Evolutionary conservation across 768 basidiomycete species (phyloP).

Genomic region (Russula vinacea): DNA sequence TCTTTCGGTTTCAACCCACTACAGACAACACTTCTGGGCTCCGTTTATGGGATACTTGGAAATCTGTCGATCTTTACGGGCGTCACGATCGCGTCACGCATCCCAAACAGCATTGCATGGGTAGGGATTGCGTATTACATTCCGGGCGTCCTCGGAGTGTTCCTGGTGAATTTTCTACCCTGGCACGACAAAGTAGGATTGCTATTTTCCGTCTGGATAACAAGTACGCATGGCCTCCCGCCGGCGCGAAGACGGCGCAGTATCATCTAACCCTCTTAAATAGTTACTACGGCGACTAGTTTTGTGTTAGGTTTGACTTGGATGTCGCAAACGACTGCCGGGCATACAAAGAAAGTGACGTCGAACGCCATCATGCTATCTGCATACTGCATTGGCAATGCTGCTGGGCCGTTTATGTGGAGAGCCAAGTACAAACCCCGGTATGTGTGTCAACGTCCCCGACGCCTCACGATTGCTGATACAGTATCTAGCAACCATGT

Average conservation of each 20-base stretch:
- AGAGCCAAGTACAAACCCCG: constrained; percentile 62
- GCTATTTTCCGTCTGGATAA: constrained; percentile 54
- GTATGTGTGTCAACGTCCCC: constrained; percentile 36
- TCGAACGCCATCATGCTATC: constrained; percentile 69
- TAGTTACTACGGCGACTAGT: constrained; percentile 52
- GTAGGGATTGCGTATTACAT: constrained; percentile 57
- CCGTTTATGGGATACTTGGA: constrained; percentile 61
- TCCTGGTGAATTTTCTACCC: constrained; percentile 62
- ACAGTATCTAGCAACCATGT: constrained; percentile 53
- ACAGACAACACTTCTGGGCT: constrained; percentile 67
- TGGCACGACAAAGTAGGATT: constrained; percentile 65
- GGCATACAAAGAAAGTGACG: constrained; percentile 70
- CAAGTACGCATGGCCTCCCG: constrained; percentile 39
- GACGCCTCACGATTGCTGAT: not conserved
- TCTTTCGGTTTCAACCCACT: constrained; percentile 63
- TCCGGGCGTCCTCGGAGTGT: constrained; percentile 60
- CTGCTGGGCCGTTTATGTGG: constrained; percentile 79
- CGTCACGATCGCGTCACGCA: constrained; percentile 53
- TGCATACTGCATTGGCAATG: constrained; percentile 65
- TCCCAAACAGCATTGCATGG: constrained; percentile 59
- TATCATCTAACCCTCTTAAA: constrained; percentile 7
- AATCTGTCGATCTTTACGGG: constrained; percentile 65
- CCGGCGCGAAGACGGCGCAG: not conserved
- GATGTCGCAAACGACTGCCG: constrained; percentile 62
- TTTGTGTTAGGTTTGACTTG: constrained; percentile 63